These are phyloP conservation scores for Collybia mongolica DNA, from an alignment of 768 basidiomycete species.

Conservation along the genomic window DNA sequence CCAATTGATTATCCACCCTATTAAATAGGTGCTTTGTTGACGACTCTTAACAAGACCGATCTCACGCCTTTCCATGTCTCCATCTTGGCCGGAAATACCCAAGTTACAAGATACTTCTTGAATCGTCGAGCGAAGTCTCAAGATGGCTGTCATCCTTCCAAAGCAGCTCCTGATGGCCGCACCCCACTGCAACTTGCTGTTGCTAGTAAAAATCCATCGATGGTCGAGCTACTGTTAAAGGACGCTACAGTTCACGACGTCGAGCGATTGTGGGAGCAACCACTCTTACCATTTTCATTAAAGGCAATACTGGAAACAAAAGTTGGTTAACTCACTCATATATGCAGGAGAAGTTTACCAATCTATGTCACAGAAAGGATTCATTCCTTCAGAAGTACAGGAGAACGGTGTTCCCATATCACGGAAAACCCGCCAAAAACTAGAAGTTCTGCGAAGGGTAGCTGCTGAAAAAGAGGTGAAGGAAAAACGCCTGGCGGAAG, in stretches of 20 bases:
- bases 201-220: constrained; percentile 23
- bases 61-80: constrained; percentile 34
- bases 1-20: not conserved
- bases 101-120: constrained; percentile 30
- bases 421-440: constrained; percentile 24
- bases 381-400: constrained; percentile 11
- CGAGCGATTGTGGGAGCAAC: constrained; percentile 29
- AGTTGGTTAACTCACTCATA: constrained; percentile 15
- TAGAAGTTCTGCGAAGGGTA: constrained; percentile 22
- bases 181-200: constrained; percentile 37
- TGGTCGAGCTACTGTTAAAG: constrained; percentile 29
- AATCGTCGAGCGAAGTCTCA: constrained; percentile 26
- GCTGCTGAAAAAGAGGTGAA: constrained; percentile 18
- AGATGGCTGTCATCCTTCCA: constrained; percentile 34
- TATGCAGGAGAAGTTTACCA: not conserved
- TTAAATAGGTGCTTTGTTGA: constrained; percentile 27
- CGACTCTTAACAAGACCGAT: constrained; percentile 26
- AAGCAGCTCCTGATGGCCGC: constrained; percentile 30
- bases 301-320: constrained; percentile 30
- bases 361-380: not conserved
- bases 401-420: constrained; percentile 10
- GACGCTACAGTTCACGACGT: constrained; percentile 39
- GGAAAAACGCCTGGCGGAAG: constrained; percentile 20
- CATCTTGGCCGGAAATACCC: constrained; percentile 30
- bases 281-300: constrained; percentile 11